Evolutionary conservation across 2,329 filamentous ascomycete genomes (phyloP), one percentile per base, ranked within the genome.

Genomic region (Aspergillus viridinutans): DNA sequence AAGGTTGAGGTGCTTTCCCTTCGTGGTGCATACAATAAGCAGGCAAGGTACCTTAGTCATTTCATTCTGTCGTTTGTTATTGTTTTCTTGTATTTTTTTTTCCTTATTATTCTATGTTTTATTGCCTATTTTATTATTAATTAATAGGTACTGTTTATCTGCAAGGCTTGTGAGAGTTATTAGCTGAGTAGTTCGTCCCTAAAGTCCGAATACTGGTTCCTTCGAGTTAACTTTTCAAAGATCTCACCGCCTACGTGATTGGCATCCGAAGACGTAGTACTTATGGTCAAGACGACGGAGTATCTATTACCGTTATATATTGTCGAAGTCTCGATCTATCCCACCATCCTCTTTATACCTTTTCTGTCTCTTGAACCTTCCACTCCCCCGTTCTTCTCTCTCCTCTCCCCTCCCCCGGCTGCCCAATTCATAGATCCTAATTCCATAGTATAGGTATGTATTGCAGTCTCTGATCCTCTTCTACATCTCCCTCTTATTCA

Each of bases 291-390:
- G 14, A 17, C 6, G 32, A 38, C 32, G 32, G 32, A 38, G 32
- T 38, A 38, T 38, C 32, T 38, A 38, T 38, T 38, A 38, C 32
- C 32, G 32, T 45, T 23, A 45, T 23, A 45, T 45, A 45, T 23
- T 45, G 42, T 23, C 8, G 14, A 23, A 45, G 42, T 10, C 21
- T 21, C 10, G 14, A 45, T 45, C 20, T 23, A 23, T 45, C 32
- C 54, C 50, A 47, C 50, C 45, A 53, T 53, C 45, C 25, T 28
- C n/a, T 35, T 42, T 47, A 50, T 47, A 26, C 42, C 38, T 50
- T 38, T 47, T 38, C 32, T 38, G 40, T 47, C 32, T 49, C 48
- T 29, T 50, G 52, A 26, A 8, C 50, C 42, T 50, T 29, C 48
- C 32, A 32, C 47, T 50, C 49, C 50, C 48, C 28, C 38, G 48